phyloP scores from a whole-genome alignment of 371 early-diverging fungal genomes.

The Lichtheimia ornata region DNA sequence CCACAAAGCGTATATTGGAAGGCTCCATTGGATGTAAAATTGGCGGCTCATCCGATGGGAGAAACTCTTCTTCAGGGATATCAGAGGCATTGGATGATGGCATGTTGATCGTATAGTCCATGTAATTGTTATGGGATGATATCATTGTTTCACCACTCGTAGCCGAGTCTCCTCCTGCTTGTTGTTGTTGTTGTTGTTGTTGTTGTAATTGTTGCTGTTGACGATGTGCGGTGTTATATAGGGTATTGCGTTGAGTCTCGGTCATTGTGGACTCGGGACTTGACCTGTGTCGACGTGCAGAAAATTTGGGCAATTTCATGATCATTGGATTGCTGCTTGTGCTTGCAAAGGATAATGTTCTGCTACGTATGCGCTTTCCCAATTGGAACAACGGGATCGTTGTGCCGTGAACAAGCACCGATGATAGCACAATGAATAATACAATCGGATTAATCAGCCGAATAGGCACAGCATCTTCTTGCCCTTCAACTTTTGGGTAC shows the following conservation, averaged over 20 bases:
- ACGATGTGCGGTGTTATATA: constrained; percentile 30
- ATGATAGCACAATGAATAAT: constrained; percentile 75
- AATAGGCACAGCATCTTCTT: constrained; percentile 30
- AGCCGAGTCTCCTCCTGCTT: background rate
- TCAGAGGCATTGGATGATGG: constrained; percentile 14
- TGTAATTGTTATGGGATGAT: background rate
- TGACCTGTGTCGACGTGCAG: constrained; percentile 11
- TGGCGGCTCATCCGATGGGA: constrained; percentile 16
- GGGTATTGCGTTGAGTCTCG: constrained; percentile 34
- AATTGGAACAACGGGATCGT: constrained; percentile 76
- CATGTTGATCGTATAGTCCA: constrained; percentile 14
- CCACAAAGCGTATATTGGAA: constrained; percentile 41
- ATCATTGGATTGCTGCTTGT: constrained; percentile 24
- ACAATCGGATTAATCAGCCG: constrained; percentile 64
- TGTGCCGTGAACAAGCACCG: constrained; percentile 83
- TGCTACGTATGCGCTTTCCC: constrained; percentile 40
- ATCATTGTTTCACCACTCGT: constrained; percentile 7
- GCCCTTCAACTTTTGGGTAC: constrained; percentile 20
- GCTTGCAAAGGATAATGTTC: constrained; percentile 44
- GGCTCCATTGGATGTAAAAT: background rate
- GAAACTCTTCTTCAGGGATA: constrained; percentile 30
- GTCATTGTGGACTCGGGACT: constrained; percentile 21
- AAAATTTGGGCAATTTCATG: constrained; percentile 28
- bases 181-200: too few relatives aligned
- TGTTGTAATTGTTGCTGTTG: constrained; percentile 1